A percentile compares a stretch with the other conserved stretches of the same genome.
phyloP scores from a whole-genome alignment of 2,329 filamentous ascomycete genomes.

The Knufia petricola region DNA sequence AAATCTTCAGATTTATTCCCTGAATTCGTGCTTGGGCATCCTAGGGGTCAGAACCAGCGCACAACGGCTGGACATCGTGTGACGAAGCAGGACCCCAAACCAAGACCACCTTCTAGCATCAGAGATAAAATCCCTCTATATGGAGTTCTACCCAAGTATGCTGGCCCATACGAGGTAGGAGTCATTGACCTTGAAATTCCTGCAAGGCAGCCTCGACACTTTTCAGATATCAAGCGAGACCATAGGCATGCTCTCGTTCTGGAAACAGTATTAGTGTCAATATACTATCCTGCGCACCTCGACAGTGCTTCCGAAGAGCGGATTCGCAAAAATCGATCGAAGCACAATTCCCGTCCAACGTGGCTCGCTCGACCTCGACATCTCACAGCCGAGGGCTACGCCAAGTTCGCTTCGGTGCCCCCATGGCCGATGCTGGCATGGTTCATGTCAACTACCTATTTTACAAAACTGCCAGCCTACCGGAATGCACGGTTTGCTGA shows the following conservation, averaged over 20 bases:
- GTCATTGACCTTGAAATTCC: conserved; percentile 49
- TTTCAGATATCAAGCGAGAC: conserved; percentile 43
- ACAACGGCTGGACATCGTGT: not conserved
- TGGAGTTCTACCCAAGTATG: conserved; percentile 40
- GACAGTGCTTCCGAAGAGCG: conserved; percentile 31
- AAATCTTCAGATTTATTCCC: conserved; percentile 14
- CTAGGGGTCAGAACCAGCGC: conserved; percentile 12
- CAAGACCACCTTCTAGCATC: conserved; percentile 36
- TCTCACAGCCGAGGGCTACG: conserved; percentile 51
- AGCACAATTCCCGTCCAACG: conserved; percentile 45
- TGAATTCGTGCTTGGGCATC: conserved; percentile 18
- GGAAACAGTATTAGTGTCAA: conserved; percentile 52
- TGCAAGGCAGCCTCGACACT: conserved; percentile 36
- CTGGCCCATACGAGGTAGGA: conserved; percentile 44
- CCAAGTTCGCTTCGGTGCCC: conserved; percentile 49
- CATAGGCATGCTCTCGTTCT: conserved; percentile 41
- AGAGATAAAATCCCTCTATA: conserved; percentile 40
- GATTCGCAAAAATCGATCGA: conserved; percentile 14
- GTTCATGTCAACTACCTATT: conserved; percentile 50
- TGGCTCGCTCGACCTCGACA: conserved; percentile 53
- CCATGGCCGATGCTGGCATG: conserved; percentile 42
- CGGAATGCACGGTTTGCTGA: conserved; percentile 50
- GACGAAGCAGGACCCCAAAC: conserved; percentile 29
- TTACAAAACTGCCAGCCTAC: conserved; percentile 56
- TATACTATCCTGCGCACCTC: conserved; percentile 55